Evolutionary conservation across 2,329 filamentous ascomycete species (phyloP).

Genomic region (Xylariaceae sp.): DNA sequence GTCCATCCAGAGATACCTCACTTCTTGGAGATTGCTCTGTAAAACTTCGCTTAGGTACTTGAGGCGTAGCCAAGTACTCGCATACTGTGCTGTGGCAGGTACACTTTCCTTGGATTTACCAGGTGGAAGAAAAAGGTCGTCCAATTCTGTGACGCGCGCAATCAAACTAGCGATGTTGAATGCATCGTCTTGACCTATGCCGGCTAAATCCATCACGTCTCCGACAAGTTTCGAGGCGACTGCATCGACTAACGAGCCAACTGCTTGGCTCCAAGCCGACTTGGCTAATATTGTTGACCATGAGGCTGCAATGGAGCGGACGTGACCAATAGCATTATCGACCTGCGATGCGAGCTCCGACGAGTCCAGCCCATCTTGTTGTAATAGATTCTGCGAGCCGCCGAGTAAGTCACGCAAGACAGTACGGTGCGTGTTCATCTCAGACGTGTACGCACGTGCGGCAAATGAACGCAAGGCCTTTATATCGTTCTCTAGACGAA

Average conservation of each 20-base stretch:
- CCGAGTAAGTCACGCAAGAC: conserved; percentile 59
- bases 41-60: conserved; percentile 62
- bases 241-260: conserved; percentile 57
- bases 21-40: conserved; percentile 62
- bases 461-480: conserved; percentile 58
- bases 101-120: conserved; percentile 36
- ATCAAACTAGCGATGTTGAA: conserved; percentile 59
- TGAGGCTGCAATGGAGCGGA: conserved; percentile 49
- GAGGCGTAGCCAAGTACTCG: conserved; percentile 58
- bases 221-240: conserved; percentile 56
- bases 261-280: conserved; percentile 60
- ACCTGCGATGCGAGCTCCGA: conserved; percentile 38
- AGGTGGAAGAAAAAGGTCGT: conserved; percentile 54
- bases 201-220: conserved; percentile 59
- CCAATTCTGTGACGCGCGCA: conserved; percentile 51
- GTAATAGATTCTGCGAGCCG: conserved; percentile 56
- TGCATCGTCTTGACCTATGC: conserved; percentile 61
- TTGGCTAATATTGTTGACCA: conserved; percentile 58
- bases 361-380: conserved; percentile 51
- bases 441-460: conserved; percentile 57
- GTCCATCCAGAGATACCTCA: conserved; percentile 61
- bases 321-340: conserved; percentile 49
- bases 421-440: conserved; percentile 58
- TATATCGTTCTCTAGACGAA: conserved; percentile 58
- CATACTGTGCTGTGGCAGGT: conserved; percentile 57